phyloP scores from a whole-genome alignment of 306 rosid species.

The Clitoria ternatea region DNA sequence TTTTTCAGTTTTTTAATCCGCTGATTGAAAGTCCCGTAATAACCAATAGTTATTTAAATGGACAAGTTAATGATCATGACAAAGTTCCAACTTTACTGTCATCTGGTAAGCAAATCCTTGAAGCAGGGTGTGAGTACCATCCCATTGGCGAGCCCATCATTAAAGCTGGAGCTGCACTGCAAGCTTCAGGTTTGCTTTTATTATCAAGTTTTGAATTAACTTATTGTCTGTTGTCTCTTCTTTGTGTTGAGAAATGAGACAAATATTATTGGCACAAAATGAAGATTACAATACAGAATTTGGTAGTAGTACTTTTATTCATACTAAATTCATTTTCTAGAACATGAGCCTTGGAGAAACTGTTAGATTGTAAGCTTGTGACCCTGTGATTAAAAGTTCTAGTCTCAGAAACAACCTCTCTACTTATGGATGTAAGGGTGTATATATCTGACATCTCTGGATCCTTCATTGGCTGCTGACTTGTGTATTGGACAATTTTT shows the following conservation, averaged over 20 bases:
- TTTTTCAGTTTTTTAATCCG: constrained; percentile 68
- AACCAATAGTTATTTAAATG: constrained; percentile 21
- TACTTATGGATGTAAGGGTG: not conserved
- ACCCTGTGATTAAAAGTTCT: not conserved
- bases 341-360: not conserved
- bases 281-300: too few species aligned
- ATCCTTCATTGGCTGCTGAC: not conserved
- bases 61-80: constrained; percentile 12
- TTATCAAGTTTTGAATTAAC: not conserved
- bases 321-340: not conserved
- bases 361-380: not conserved
- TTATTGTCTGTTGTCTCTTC: not conserved
- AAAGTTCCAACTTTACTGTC: constrained; percentile 42
- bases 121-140: constrained; percentile 41
- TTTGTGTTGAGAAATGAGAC: too few species aligned
- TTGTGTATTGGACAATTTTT: not conserved
- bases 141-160: constrained; percentile 70
- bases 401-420: not conserved
- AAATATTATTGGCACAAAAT: too few species aligned
- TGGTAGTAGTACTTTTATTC: not conserved
- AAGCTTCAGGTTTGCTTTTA: constrained; percentile 77
- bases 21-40: constrained; percentile 31
- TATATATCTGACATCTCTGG: not conserved
- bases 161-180: constrained; percentile 73
- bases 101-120: constrained; percentile 62